Evolutionary conservation across 2,329 filamentous ascomycete species (phyloP), one percentile per base, ranked within the genome.

Genomic region (Fusarium brachygibbosum): DNA sequence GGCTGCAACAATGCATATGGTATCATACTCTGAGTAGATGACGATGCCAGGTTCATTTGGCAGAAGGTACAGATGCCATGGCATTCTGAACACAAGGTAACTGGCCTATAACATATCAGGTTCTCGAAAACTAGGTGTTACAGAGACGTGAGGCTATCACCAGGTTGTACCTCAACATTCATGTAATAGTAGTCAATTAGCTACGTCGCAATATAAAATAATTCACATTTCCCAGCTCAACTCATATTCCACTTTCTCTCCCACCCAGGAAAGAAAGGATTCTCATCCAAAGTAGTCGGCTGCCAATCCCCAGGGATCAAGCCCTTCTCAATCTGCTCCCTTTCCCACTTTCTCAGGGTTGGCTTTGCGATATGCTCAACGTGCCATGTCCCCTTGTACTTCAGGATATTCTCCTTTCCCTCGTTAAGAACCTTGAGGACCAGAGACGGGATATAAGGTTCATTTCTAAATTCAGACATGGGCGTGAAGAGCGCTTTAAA

Each of bases 401-500:
- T 85, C 88, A 94, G 89, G 12, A 95, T 73, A 38, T 79, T 88
- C 75, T 84, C 85, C 79, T 93, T 93, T 0, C 76, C 76, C 17
- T 75, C 74, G 5, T 82, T 86, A n/a, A 95, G 72, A 1, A 96
- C 81, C 78, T 91, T 92, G 3, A 88, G 78, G 3, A 93, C 54
- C 7, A 97, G 76, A 0, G 86, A 87, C 0, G 93, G 93, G 0
- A 97, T 81, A 46, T 88, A 91, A 0, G 91, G 87, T 77, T 97
- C 93, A 58, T 91, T 84, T 4, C 87, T 82, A 59, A 97, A 89
- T 67, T 91, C 88, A 1, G 84, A 76, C 0, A 97, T 77, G 0
- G 91, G 91, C 0, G 93, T 96, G 79, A 97, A 97, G 0, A 96
- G 79, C 0, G 91, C 93, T 76, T 95, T 97, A 86, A 95, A 97